Base-by-base conservation (phyloP, 345 rosid genomes). In the Rhodamnia rubescens region DNA sequence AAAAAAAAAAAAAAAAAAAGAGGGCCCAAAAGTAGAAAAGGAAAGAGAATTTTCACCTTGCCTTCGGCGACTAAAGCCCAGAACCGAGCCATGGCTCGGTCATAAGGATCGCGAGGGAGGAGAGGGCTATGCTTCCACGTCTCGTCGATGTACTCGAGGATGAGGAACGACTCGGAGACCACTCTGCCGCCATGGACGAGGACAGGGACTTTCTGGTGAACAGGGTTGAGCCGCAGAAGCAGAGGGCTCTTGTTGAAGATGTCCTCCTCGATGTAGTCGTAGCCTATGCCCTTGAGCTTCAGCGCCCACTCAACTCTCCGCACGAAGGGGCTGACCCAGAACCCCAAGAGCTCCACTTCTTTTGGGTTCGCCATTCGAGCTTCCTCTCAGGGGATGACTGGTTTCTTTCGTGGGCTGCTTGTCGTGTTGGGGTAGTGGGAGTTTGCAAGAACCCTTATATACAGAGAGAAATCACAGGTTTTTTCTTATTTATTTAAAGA, bases 81-180 rank as follows among this genome's bases (percentile, higher is more conserved):
- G 42, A 90, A 90, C 26, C 92, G 89, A 9, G 89, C 88, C 64
- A 6, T 55, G 85, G 91, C 91, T 84, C 90, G 87, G 47, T 84
- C 84, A 47, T 75, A 51, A 85, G 92, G 92, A 87, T 90, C 91
- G 15, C 82, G 88, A 52, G 91, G 92, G 69, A 88, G 81, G 51
- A 92, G 56, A 6, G 91, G 91, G 26, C 50, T 51, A 0, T 88
- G 88, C 21, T 85, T 83, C 93, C 92, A 90, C 1, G 87, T 87
- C 69, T 92, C 91, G 36, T 92, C 91, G 18, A 90, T 82, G 75
- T 90, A 90, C 81, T 90, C 91, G 7, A 88, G 86, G 26, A 90
- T 84, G 13, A 84, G 56, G 40, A 82, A 50, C 11, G 92, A 90
- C 75, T 90, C 89, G 40, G 64, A 8, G n/a, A 87, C 24, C 29